Evolutionary conservation across 139 green algal species (phyloP).

Genomic region (Chlorella sp.): DNA sequence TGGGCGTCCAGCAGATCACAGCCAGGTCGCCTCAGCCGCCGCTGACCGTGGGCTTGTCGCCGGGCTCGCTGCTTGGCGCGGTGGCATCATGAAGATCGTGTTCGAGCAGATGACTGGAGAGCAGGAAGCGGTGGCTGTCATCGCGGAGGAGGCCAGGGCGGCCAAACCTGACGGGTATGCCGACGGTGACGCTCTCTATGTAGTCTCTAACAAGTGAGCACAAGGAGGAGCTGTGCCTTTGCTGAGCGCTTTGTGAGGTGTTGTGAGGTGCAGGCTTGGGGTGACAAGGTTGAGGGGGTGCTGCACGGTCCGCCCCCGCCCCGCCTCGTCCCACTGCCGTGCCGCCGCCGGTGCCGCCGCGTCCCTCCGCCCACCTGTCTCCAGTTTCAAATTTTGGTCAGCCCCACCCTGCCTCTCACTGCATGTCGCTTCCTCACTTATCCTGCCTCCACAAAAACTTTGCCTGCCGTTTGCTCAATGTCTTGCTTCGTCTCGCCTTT

Average conservation of each 20-base stretch:
- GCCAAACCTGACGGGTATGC: neutral
- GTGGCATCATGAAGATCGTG: conserved; percentile 2
- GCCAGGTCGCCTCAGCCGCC: neutral
- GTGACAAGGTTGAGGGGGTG: neutral
- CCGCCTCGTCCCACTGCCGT: too few relatives aligned
- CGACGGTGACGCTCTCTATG: conserved; percentile 18
- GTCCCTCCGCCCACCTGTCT: too few relatives aligned
- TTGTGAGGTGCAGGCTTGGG: neutral
- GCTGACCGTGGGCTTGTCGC: neutral
- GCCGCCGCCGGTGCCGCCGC: neutral
- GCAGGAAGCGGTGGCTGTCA: conserved; percentile 37
- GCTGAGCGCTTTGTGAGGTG: neutral
- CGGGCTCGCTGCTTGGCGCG: neutral
- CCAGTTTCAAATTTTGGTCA: too few relatives aligned
- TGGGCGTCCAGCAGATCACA: too few relatives aligned
- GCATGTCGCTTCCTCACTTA: too few relatives aligned
- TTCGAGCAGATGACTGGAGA: conserved; percentile 11
- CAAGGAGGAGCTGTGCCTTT: neutral
- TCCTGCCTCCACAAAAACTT: too few relatives aligned
- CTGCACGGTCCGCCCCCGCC: too few relatives aligned
- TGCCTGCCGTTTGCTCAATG: neutral
- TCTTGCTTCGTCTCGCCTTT: too few relatives aligned
- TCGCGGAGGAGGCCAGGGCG: conserved; percentile 7
- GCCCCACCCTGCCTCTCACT: too few relatives aligned
- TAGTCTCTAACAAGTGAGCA: conserved; percentile 39